phyloP scores from a whole-genome alignment of 1,284 basidiomycete species.

The Ganoderma leucocontextum region DNA sequence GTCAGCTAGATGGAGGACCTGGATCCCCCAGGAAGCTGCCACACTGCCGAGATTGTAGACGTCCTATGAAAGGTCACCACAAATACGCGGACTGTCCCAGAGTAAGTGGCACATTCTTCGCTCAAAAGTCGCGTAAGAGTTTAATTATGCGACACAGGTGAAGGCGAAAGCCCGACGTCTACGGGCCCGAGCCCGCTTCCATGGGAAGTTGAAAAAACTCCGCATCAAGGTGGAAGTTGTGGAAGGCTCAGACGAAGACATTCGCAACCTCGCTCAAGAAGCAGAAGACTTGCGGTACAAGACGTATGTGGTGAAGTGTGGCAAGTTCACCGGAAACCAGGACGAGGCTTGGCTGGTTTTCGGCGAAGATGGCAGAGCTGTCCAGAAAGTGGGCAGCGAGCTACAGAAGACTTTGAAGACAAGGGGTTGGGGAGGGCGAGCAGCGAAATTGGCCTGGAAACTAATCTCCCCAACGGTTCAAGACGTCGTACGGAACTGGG shows the following conservation, averaged over 20 bases:
- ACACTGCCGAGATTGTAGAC: conserved; percentile 1
- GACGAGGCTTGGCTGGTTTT: not conserved
- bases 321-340: not conserved
- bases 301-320: not conserved
- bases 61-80: conserved; percentile 8
- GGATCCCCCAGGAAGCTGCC: not conserved
- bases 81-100: conserved; percentile 1
- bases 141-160: not conserved
- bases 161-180: not conserved
- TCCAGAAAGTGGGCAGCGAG: not conserved
- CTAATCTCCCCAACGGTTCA: not conserved
- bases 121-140: not conserved
- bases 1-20: not conserved
- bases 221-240: not conserved
- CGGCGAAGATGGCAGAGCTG: not conserved
- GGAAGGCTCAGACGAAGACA: conserved; percentile 2
- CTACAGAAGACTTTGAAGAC: not conserved
- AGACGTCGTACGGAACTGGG: not conserved
- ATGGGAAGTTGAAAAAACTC: conserved; percentile 4
- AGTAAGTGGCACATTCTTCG: not conserved
- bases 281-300: conserved; percentile 1
- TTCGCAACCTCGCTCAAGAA: not conserved
- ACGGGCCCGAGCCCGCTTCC: not conserved
- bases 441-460: not conserved
- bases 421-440: not conserved